Evolutionary conservation across 2,329 filamentous ascomycete genomes (phyloP), one percentile per base, ranked within the genome.

Genomic region (Cryphonectria parasitica): DNA sequence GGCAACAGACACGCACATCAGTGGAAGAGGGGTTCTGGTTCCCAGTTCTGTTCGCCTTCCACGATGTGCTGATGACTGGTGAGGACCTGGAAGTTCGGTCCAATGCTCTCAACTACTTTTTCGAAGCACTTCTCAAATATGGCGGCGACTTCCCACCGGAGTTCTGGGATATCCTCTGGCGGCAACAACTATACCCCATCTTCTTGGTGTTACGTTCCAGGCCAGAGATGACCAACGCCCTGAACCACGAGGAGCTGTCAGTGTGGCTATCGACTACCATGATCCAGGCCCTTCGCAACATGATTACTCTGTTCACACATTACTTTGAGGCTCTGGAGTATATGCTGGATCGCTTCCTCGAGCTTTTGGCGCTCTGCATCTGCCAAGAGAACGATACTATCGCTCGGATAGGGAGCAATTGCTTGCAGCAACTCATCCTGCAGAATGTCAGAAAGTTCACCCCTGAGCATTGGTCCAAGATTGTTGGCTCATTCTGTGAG

Each of bases 371-470:
- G 3, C 88, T 99, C 15, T 99, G 96, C 79, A 99, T 99, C 73
- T 98, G 95, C 79, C 96, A 99, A 80, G 96, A 99, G 79, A 99
- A 99, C 76, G 96, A 99, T 77, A 99, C 97, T 0, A 95, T 99
- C 74, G 97, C 96, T 2, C 89, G 97, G 34, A 99, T 99, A 76
- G 96, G 96, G 67, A 98, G 95, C 83, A 99, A 99, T 79, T 99
- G 97, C 79, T 83, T 99, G 67, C 96, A 99, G 79, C 95, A 98
- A 79, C 84, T 99, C 61, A 98, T 99, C 71, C 81, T 99, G 60
- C 95, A 98, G 79, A 99, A 99, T 75, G 96, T 99, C 13, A 90
- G 89, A 72, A 98, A 98, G 79, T 98, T 99, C 81, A 89, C 87
- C 31, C 85, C 90, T 1, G 89, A 91, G 68, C 95, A 99, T 79